phyloP scores from a whole-genome alignment of 768 basidiomycete genomes.

The Candolleomyces aberdarensis region DNA sequence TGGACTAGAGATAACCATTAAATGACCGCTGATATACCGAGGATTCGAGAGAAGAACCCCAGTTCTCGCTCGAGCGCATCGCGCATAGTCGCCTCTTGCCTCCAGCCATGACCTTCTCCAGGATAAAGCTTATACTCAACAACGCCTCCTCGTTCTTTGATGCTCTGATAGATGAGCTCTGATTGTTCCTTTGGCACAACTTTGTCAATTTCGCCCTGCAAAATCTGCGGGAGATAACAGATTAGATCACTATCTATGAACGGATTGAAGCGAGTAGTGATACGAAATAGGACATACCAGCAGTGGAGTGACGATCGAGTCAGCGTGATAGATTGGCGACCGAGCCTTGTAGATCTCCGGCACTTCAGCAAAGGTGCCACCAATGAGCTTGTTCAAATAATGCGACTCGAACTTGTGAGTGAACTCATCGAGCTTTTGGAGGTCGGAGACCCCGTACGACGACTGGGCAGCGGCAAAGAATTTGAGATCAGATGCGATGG shows the following conservation, averaged over 20 bases:
- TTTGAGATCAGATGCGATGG: conserved; percentile 34
- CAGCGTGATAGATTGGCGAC: conserved; percentile 61
- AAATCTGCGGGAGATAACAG: conserved; percentile 37
- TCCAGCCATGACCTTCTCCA: conserved; percentile 68
- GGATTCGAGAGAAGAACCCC: conserved; percentile 49
- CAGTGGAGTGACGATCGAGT: conserved; percentile 59
- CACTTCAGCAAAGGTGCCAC: conserved; percentile 51
- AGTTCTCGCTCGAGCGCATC: conserved; percentile 52
- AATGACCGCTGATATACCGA: conserved; percentile 17
- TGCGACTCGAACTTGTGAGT: conserved; percentile 72
- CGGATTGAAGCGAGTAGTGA: background rate
- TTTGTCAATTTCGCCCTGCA: conserved; percentile 63
- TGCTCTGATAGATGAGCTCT: conserved; percentile 50
- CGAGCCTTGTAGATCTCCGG: conserved; percentile 57
- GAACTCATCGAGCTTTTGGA: conserved; percentile 50
- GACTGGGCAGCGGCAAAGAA: conserved; percentile 65
- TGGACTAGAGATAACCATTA: no score
- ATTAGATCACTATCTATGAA: background rate
- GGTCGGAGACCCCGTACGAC: conserved; percentile 67
- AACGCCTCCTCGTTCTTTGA: conserved; percentile 45
- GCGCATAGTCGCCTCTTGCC: conserved; percentile 52
- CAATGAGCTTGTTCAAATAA: conserved; percentile 61
- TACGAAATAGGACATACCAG: conserved; percentile 41
- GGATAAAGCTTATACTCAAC: conserved; percentile 60
- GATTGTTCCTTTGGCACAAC: conserved; percentile 71